These are phyloP conservation scores for Xylaria sp. DNA, from an alignment of 2,329 filamentous ascomycete species.

Conservation along the genomic window DNA sequence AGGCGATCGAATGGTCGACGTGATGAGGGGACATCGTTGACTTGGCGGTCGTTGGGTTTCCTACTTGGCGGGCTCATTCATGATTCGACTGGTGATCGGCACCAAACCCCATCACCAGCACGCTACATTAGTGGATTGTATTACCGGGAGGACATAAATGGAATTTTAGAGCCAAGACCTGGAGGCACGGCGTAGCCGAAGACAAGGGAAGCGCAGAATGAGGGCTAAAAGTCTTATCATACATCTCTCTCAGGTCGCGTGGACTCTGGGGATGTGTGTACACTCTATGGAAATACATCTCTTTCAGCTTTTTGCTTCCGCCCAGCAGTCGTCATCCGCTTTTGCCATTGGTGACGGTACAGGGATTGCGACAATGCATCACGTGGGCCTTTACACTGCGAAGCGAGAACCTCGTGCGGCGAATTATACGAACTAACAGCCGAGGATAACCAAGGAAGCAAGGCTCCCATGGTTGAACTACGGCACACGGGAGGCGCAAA, in stretches of 20 bases:
- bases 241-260: background rate
- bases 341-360: background rate
- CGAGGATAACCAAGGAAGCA: background rate
- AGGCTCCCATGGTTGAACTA: background rate
- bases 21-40: background rate
- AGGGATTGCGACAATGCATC: background rate
- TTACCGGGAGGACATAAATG: background rate
- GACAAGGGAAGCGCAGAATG: background rate
- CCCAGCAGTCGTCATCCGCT: constrained; percentile 4
- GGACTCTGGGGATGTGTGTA: background rate
- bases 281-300: background rate
- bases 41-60: constrained; percentile 14
- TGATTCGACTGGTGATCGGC: constrained; percentile 7
- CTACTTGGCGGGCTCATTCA: constrained; percentile 9
- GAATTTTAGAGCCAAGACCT: constrained; percentile 12
- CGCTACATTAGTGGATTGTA: background rate
- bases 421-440: background rate
- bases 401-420: background rate
- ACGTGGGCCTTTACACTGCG: background rate
- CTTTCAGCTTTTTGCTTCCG: constrained; percentile 4
- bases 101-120: background rate
- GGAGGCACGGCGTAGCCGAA: constrained; percentile 16
- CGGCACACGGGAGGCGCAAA: constrained; percentile 22
- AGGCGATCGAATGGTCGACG: too few species aligned
- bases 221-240: background rate